Conservation (phyloP, 331 rosid species). For the Arachis monticola region DNA sequence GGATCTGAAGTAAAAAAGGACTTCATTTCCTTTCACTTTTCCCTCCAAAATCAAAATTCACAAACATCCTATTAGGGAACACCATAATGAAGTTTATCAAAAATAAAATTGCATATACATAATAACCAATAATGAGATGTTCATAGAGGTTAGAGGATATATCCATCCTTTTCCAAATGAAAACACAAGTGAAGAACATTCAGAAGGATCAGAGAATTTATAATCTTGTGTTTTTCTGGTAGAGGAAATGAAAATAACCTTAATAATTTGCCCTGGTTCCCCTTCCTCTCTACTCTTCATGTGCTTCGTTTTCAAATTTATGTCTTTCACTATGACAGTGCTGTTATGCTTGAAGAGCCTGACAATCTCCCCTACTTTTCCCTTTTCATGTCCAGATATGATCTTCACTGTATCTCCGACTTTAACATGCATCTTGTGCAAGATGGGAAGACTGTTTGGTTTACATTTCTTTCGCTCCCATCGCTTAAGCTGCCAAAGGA, state of each 20-base stretch:
- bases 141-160: background rate
- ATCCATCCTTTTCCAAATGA: no score
- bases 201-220: conserved; percentile 22
- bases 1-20: no score
- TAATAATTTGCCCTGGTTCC: conserved; percentile 79
- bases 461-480: conserved; percentile 97
- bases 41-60: no score
- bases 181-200: background rate
- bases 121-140: background rate
- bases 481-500: conserved; percentile 65
- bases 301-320: conserved; percentile 93
- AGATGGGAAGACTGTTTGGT: conserved; percentile 86
- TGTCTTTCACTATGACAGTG: conserved; percentile 66
- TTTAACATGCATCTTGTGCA: conserved; percentile 93
- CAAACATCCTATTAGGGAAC: background rate
- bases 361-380: conserved; percentile 80
- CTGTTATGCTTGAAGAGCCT: conserved; percentile 80
- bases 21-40: no score
- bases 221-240: conserved; percentile 14
- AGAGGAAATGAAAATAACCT: conserved; percentile 60
- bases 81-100: background rate
- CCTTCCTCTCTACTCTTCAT: conserved; percentile 84
- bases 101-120: background rate
- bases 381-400: conserved; percentile 89
- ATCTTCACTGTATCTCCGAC: conserved; percentile 89